Evolutionary conservation across 345 rosid genomes (phyloP), one percentile per base, ranked within the genome.

Genomic region (Punica granatum): DNA sequence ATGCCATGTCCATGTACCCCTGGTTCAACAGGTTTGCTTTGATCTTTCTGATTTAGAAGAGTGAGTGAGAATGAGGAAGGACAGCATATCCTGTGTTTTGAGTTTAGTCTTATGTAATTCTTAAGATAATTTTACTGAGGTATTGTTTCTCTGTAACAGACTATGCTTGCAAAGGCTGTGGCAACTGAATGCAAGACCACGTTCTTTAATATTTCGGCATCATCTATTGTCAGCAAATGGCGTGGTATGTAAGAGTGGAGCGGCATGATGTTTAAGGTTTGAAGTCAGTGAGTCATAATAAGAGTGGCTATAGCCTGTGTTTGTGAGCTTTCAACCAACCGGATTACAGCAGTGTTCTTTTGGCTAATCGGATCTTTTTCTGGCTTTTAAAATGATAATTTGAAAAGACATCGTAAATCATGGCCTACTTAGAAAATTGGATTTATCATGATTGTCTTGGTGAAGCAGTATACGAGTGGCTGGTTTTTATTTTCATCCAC

Each of bases 101-200:
- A 15, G n/a, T 39, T 41, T 16, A 37, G 46, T 67, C 1, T 19
- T 18, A 41, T 54, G 30, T 69, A 21, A 19, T 60, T 36, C 13
- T 35, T 46, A 9, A 36, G 51, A 25, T 30, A 67, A 23, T 69
- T 31, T 63, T 67, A 62, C 65, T 14, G 51, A 30, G 61, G 21
- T 76, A 16, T 39, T 23, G 44, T 64, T 69, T 46, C 64, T 68
- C 68, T 75, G 60, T 70, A 78, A 33, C 86, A 94, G 99, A 94
- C 99, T 60, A 89, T 93, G 98, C 96, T 93, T 72, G 98, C 98
- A n/a, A 89, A 90, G 82, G 98, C 98, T 63, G 96, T 93, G 75
- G 98, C 98, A 60, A 90, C 98, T 34, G 98, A 93, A 76, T 93
- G 98, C 85, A 89, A 93, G 64, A 93, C 98, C 18, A 93, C 98